A percentile compares a stretch with the other conserved stretches of the same genome.
These are phyloP conservation scores for Tylopilus felleus DNA, from an alignment of 768 basidiomycete genomes.

Conservation along the genomic window DNA sequence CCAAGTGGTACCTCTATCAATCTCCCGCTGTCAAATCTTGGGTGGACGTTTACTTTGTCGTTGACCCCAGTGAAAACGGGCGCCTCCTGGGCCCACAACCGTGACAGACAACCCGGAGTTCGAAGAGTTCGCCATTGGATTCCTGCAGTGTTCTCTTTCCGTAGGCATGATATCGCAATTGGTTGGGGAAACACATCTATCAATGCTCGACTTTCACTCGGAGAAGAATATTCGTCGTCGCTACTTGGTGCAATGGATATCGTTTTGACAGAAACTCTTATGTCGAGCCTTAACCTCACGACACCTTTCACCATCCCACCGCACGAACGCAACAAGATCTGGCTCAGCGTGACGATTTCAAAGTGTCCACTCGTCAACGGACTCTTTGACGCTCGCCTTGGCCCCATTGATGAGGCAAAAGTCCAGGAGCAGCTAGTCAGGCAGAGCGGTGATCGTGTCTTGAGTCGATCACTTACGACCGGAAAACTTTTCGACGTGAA, in stretches of 20 bases:
- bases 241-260: background rate
- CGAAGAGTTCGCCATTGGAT: background rate
- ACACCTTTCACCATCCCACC: background rate
- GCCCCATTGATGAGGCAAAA: background rate
- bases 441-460: slow-evolving; percentile 2
- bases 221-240: background rate
- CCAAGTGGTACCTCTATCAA: background rate
- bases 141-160: slow-evolving; percentile 10
- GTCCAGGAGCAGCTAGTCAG: slow-evolving; percentile 1
- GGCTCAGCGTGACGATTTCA: slow-evolving; percentile 14
- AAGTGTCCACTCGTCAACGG: slow-evolving; percentile 13
- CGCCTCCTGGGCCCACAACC: no score
- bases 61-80: slow-evolving; percentile 2
- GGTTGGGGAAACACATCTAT: slow-evolving; percentile 18
- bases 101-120: no score
- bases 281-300: background rate
- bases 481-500: slow-evolving; percentile 20
- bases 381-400: slow-evolving; percentile 6
- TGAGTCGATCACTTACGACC: slow-evolving; percentile 14
- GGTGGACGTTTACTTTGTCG: slow-evolving; percentile 17
- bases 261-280: slow-evolving; percentile 3
- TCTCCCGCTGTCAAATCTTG: slow-evolving; percentile 9
- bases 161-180: background rate
- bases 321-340: background rate
- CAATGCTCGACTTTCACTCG: slow-evolving; percentile 8